A percentile compares a stretch with the other conserved stretches of the same genome.
Conservation (phyloP, 352 stramenopile species). For the Phytophthora pisi region DNA sequence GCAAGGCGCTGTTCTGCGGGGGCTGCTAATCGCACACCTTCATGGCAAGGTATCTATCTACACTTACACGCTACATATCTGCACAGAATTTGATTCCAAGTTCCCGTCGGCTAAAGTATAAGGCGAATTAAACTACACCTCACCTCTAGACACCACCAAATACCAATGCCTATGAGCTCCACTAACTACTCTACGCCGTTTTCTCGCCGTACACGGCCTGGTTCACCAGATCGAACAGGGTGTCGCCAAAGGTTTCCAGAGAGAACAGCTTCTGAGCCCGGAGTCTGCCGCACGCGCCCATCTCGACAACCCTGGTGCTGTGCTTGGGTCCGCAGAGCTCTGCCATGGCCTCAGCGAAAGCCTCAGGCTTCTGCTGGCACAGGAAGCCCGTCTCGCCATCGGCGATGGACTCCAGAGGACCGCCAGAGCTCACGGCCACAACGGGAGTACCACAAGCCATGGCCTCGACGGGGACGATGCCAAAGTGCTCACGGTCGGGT, state of each 20-base stretch:
- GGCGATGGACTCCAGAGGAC: conserved; percentile 95
- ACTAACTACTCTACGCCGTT: not conserved
- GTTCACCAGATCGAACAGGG: conserved; percentile 55
- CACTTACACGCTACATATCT: conserved; percentile 14
- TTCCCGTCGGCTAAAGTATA: conserved; percentile 29
- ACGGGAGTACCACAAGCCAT: conserved; percentile 96
- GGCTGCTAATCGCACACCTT: conserved; percentile 10
- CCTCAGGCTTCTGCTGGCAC: conserved; percentile 59
- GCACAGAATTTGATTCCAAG: conserved; percentile 30
- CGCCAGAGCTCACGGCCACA: conserved; percentile 94
- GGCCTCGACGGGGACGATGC: conserved; percentile 99
- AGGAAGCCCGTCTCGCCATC: conserved; percentile 89
- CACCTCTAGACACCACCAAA: conserved; percentile 9
- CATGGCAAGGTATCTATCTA: conserved; percentile 13
- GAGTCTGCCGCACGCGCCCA: conserved; percentile 56
- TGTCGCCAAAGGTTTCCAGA: conserved; percentile 75
- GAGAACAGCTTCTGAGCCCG: conserved; percentile 71
- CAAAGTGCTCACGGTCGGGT: conserved; percentile 97
- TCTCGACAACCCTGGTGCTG: conserved; percentile 36
- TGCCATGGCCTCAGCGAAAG: conserved; percentile 70
- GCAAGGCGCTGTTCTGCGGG: conserved; percentile 34
- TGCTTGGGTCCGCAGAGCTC: conserved; percentile 52
- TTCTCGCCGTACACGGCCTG: conserved; percentile 45
- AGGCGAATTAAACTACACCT: conserved; percentile 15
- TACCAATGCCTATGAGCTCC: conserved; percentile 6